These are phyloP conservation scores for Passalora sequoiae DNA, from an alignment of 2,329 filamentous ascomycete genomes.

Conservation along the genomic window DNA sequence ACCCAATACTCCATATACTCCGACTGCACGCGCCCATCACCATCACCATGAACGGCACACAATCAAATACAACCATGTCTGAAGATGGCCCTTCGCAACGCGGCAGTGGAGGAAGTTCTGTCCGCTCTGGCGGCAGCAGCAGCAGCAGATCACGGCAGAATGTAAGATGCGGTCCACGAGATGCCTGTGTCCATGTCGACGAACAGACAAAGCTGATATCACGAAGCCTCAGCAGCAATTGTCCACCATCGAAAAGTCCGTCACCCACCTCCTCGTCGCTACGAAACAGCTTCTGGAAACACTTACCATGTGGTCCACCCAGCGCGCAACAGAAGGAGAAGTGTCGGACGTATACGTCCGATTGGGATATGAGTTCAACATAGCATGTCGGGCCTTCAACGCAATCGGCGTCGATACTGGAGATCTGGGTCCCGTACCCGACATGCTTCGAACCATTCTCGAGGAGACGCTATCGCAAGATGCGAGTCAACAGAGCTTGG, in stretches of 20 bases:
- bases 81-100: slow-evolving; percentile 21
- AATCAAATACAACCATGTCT: slow-evolving; percentile 18
- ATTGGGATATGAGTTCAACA: slow-evolving; percentile 97
- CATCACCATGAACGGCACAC: slow-evolving; percentile 16
- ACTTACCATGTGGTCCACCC: slow-evolving; percentile 93
- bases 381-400: slow-evolving; percentile 93
- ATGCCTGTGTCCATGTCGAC: background rate
- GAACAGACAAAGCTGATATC: slow-evolving; percentile 12
- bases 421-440: slow-evolving; percentile 91
- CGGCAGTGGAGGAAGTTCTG: slow-evolving; percentile 26
- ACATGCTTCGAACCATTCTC: slow-evolving; percentile 80
- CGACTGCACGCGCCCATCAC: background rate
- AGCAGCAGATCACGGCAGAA: slow-evolving; percentile 26
- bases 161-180: slow-evolving; percentile 16
- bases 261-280: slow-evolving; percentile 92
- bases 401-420: slow-evolving; percentile 94
- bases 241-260: slow-evolving; percentile 97
- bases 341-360: slow-evolving; percentile 98
- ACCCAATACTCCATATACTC: no score
- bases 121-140: slow-evolving; percentile 21
- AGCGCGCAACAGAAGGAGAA: slow-evolving; percentile 83
- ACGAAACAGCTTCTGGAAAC: slow-evolving; percentile 98
- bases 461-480: slow-evolving; percentile 96
- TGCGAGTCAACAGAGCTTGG: slow-evolving; percentile 85
- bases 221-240: slow-evolving; percentile 65